Evolutionary conservation across 2,329 filamentous ascomycete genomes (phyloP).

Genomic region (Paecilomyces niveus): DNA sequence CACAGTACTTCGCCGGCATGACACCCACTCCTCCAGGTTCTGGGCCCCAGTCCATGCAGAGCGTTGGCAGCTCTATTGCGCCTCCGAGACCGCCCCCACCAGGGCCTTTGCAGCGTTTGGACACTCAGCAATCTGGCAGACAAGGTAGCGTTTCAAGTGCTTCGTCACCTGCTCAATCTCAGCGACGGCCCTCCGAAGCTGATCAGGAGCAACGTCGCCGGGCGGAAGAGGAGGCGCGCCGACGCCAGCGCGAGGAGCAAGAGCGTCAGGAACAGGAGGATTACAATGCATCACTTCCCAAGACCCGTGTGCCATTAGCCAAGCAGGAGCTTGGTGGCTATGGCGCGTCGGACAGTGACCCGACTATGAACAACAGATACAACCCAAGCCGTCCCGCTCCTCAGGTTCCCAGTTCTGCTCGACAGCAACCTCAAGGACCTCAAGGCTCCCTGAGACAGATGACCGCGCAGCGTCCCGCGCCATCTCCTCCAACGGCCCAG

Average conservation of each 20-base stretch:
- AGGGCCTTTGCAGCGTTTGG: constrained; percentile 36
- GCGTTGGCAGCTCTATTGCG: constrained; percentile 52
- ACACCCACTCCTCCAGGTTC: constrained; percentile 57
- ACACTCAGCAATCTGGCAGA: constrained; percentile 34
- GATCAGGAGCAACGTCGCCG: constrained; percentile 42
- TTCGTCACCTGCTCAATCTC: constrained; percentile 25
- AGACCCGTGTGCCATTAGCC: constrained; percentile 70
- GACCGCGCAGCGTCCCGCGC: constrained; percentile 72
- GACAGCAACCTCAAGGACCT: constrained; percentile 39
- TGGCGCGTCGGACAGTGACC: constrained; percentile 46
- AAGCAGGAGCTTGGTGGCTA: constrained; percentile 84
- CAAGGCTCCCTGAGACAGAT: constrained; percentile 39
- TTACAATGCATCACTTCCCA: constrained; percentile 83
- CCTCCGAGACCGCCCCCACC: constrained; percentile 62
- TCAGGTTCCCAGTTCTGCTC: constrained; percentile 57
- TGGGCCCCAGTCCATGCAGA: constrained; percentile 38
- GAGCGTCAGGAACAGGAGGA: constrained; percentile 71
- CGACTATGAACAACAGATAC: constrained; percentile 54
- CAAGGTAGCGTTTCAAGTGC: constrained; percentile 20
- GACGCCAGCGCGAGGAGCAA: constrained; percentile 48
- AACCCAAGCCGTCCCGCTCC: constrained; percentile 81
- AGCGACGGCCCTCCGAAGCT: constrained; percentile 52
- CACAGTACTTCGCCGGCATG: constrained; percentile 51
- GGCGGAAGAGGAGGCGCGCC: constrained; percentile 49
- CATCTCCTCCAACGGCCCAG: constrained; percentile 56